Percentiles rank a stretch among this genome's conserved stretches.
Conservation (phyloP, 495 filamentous ascomycete genomes). For the Hypoxylon trugodes region DNA sequence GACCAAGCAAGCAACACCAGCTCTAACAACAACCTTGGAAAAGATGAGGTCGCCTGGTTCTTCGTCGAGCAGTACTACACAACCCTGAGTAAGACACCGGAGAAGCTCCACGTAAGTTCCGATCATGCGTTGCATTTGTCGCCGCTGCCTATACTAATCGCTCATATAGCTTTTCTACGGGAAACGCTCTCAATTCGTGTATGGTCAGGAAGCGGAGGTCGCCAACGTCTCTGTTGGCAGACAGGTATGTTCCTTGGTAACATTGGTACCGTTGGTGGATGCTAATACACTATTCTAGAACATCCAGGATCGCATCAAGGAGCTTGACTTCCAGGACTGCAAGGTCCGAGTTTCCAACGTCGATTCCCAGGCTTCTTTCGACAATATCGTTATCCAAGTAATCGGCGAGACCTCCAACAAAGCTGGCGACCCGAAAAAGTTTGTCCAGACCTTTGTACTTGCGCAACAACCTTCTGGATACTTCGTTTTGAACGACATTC, state of each 20-base stretch:
- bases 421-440: slow-evolving; percentile 86
- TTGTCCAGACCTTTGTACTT: slow-evolving; percentile 97
- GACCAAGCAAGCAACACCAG: slow-evolving; percentile 30
- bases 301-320: slow-evolving; percentile 92
- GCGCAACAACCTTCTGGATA: slow-evolving; percentile 96
- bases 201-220: slow-evolving; percentile 86
- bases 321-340: slow-evolving; percentile 93
- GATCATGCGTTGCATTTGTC: neutral
- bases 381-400: slow-evolving; percentile 94
- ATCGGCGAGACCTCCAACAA: slow-evolving; percentile 98
- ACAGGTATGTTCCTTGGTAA: slow-evolving; percentile 65
- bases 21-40: slow-evolving; percentile 53
- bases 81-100: slow-evolving; percentile 90
- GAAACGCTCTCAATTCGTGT: slow-evolving; percentile 82
- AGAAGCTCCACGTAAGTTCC: slow-evolving; percentile 83
- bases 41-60: slow-evolving; percentile 97
- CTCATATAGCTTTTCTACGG: slow-evolving; percentile 75
- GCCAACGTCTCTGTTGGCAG: slow-evolving; percentile 84
- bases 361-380: slow-evolving; percentile 90
- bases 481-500: slow-evolving; percentile 98
- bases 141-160: neutral
- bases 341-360: slow-evolving; percentile 99
- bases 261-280: neutral
- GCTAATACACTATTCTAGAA: slow-evolving; percentile 60
- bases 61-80: slow-evolving; percentile 99